phyloP scores from a whole-genome alignment of 148 eudicot species.

The Camellia japonica region DNA sequence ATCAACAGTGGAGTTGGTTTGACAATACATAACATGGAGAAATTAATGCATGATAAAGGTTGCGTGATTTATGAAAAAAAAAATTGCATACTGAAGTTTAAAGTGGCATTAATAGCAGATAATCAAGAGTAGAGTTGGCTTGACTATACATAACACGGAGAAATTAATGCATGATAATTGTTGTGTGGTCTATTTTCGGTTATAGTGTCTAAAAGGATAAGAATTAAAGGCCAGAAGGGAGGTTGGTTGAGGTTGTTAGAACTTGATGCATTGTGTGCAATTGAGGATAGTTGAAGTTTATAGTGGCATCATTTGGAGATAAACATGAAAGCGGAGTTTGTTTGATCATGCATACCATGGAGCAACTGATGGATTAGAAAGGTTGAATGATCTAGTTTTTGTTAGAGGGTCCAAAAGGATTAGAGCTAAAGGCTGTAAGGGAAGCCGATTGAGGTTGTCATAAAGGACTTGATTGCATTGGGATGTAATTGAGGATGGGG shows the following conservation, averaged over 20 bases:
- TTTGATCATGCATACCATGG: too few species aligned
- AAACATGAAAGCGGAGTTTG: too few species aligned
- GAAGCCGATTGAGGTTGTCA: neutral
- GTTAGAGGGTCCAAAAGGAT: too few species aligned
- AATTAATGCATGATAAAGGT: neutral
- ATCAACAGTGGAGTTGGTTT: neutral
- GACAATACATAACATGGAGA: neutral
- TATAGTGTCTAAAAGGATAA: too few species aligned
- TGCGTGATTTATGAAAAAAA: neutral
- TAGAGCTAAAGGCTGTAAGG: neutral
- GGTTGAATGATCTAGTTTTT: too few species aligned
- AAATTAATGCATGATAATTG: neutral
- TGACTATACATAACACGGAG: neutral
- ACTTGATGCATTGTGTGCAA: too few species aligned
- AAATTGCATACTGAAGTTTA: neutral
- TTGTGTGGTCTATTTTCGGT: too few species aligned
- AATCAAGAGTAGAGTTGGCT: neutral
- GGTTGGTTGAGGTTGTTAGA: too few species aligned
- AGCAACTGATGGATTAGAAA: too few species aligned
- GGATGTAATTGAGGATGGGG: neutral
- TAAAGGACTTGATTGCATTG: slow-evolving; percentile 1
- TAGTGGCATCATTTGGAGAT: too few species aligned
- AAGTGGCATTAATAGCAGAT: neutral
- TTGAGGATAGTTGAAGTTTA: too few species aligned
- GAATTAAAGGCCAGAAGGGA: too few species aligned